Percentiles rank a stretch among this genome's conserved stretches.
These are phyloP conservation scores for Cornus suecica DNA, from an alignment of 148 eudicot genomes.

Conservation along the genomic window DNA sequence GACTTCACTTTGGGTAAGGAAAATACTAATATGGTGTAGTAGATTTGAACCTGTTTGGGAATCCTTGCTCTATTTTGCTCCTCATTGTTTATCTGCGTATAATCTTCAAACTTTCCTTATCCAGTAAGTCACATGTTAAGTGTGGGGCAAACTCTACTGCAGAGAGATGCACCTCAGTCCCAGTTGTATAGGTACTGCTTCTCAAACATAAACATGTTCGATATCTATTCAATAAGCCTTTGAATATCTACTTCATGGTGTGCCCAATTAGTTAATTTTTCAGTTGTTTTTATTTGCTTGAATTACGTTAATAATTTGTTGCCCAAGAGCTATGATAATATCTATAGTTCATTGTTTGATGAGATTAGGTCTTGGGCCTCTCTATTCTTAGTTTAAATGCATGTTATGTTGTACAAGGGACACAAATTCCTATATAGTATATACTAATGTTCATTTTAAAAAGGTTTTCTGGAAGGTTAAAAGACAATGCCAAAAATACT, in stretches of 20 bases:
- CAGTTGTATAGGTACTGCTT: constrained; percentile 55
- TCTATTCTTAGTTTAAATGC: not conserved
- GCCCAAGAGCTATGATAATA: not conserved
- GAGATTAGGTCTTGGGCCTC: not conserved
- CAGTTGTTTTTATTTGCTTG: not conserved
- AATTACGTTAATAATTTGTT: not conserved
- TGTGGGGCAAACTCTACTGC: constrained; percentile 65
- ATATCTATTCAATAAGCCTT: too few relatives aligned
- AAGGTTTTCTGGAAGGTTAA: too few relatives aligned
- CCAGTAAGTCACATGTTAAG: constrained; percentile 82
- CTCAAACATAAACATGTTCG: not conserved
- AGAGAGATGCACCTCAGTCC: constrained; percentile 63
- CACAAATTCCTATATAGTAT: not conserved
- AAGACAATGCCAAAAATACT: not conserved
- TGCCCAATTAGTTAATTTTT: not conserved
- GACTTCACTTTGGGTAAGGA: constrained; percentile 67
- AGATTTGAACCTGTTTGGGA: not conserved
- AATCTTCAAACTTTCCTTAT: constrained; percentile 15
- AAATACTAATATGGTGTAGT: constrained; percentile 5
- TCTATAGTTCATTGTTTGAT: not conserved
- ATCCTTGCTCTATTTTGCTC: not conserved
- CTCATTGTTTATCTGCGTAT: constrained; percentile 1
- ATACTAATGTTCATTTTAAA: not conserved
- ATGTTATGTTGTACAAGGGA: not conserved
- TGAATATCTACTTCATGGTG: not conserved